phyloP scores from a whole-genome alignment of 2,329 filamentous ascomycete genomes.

The Chrysosphaeria jannelii region DNA sequence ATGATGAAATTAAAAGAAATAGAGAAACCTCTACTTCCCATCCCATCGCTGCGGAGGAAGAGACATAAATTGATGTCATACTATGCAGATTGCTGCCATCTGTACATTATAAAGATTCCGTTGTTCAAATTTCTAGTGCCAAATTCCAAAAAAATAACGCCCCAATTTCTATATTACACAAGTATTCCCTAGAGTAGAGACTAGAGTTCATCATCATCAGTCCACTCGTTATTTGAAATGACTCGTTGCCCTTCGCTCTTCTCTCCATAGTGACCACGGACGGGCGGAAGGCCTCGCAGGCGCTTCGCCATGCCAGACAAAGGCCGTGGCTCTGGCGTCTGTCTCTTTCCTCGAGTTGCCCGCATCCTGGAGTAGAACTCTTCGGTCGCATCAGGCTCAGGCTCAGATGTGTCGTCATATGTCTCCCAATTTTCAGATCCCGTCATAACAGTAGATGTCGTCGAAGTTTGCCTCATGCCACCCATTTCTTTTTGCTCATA shows the following conservation, averaged over 20 bases:
- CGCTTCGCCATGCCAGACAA: conserved; percentile 16
- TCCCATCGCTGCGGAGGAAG: no score
- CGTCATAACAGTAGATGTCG: conserved; percentile 23
- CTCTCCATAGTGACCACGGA: conserved; percentile 18
- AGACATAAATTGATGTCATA: no score
- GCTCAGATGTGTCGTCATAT: conserved; percentile 59
- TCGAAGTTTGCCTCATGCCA: conserved; percentile 25
- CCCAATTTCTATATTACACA: conserved; percentile 1
- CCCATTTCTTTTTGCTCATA: conserved; percentile 1
- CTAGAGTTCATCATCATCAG: conserved; percentile 29
- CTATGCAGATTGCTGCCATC: no score
- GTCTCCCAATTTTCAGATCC: conserved; percentile 96
- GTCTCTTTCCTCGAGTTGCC: conserved; percentile 32
- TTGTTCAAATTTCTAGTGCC: no score
- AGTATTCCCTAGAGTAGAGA: not conserved
- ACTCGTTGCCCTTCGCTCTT: conserved; percentile 30
- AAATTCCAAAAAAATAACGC: conserved; percentile 1
- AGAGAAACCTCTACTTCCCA: no score
- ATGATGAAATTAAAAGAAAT: conserved; percentile 6
- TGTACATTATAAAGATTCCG: no score
- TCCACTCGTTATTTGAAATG: conserved; percentile 35
- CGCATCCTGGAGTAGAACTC: conserved; percentile 54
- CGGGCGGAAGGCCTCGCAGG: conserved; percentile 19
- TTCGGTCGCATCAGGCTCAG: conserved; percentile 45
- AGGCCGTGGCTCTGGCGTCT: conserved; percentile 16